These are phyloP conservation scores for Mortierella sp. DNA, from an alignment of 371 early-diverging fungal genomes.

Conservation along the genomic window DNA sequence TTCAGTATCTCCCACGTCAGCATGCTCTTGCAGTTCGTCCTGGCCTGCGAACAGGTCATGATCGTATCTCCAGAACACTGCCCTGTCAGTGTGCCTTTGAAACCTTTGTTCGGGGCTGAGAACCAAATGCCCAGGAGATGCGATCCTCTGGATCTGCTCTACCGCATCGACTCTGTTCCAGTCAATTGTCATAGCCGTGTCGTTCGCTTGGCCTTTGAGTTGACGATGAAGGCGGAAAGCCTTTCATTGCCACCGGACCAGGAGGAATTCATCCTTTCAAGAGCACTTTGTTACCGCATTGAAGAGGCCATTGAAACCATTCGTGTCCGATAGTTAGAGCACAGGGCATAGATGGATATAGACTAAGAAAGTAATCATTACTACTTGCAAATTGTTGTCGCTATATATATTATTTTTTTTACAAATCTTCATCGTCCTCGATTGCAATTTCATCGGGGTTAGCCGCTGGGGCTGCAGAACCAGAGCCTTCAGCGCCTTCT, in stretches of 20 bases:
- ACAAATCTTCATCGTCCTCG: slow-evolving; percentile 56
- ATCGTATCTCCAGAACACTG: slow-evolving; percentile 30
- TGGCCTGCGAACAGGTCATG: slow-evolving; percentile 44
- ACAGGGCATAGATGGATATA: no score
- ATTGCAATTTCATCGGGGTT: slow-evolving; percentile 57
- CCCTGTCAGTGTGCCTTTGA: slow-evolving; percentile 19
- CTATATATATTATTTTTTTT: background rate
- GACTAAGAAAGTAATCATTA: no score
- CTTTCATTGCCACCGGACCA: slow-evolving; percentile 6
- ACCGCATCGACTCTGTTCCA: slow-evolving; percentile 34
- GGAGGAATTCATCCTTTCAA: slow-evolving; percentile 25
- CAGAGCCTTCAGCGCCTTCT: slow-evolving; percentile 15
- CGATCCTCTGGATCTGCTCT: slow-evolving; percentile 41
- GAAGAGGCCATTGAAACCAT: slow-evolving; percentile 38
- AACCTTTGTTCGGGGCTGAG: slow-evolving; percentile 1
- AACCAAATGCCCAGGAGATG: slow-evolving; percentile 22
- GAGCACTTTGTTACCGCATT: slow-evolving; percentile 48
- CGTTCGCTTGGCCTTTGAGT: slow-evolving; percentile 26
- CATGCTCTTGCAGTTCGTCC: slow-evolving; percentile 20
- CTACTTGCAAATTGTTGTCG: background rate
- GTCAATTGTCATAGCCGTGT: slow-evolving; percentile 35
- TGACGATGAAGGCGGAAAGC: slow-evolving; percentile 2
- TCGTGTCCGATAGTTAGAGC: background rate
- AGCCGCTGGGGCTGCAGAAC: slow-evolving; percentile 16
- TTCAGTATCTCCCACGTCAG: slow-evolving; percentile 19